Percentiles rank a stretch among this genome's conserved stretches.
phyloP scores from a whole-genome alignment of 2,329 filamentous ascomycete species.

The Fusarium devonianum region DNA sequence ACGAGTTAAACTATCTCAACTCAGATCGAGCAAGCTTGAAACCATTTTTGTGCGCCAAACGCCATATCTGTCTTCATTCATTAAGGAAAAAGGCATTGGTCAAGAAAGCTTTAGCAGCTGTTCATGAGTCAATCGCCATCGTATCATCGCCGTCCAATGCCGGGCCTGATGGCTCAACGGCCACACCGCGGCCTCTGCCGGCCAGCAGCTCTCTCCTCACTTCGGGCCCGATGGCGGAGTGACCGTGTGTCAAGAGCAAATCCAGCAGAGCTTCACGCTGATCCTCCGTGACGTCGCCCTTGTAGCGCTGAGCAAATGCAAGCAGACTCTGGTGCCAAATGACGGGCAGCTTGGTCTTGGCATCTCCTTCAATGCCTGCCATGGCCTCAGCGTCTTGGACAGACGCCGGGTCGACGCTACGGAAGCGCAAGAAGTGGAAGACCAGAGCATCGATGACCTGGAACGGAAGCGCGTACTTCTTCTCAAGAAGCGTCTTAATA shows the following conservation, averaged over 20 bases:
- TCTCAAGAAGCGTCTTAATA: constrained; percentile 90
- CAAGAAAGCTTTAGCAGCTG: constrained; percentile 6
- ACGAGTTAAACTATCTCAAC: constrained; percentile 36
- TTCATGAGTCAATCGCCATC: constrained; percentile 75
- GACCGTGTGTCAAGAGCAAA: constrained; percentile 82
- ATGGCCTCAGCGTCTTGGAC: constrained; percentile 62
- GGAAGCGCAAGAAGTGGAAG: constrained; percentile 94
- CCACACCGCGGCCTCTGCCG: constrained; percentile 82
- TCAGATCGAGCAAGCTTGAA: constrained; percentile 36
- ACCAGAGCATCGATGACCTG: constrained; percentile 94
- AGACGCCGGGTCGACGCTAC: constrained; percentile 69
- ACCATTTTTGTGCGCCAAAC: constrained; percentile 39
- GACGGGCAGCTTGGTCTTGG: constrained; percentile 76
- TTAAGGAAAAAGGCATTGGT: constrained; percentile 31
- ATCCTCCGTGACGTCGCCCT: constrained; percentile 95
- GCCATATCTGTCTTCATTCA: constrained; percentile 36
- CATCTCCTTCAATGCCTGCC: constrained; percentile 57
- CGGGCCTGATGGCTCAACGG: constrained; percentile 62
- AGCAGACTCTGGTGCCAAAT: constrained; percentile 96
- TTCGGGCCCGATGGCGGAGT: constrained; percentile 88
- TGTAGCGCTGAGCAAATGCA: constrained; percentile 91
- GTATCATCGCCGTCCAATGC: constrained; percentile 83
- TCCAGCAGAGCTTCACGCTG: constrained; percentile 91
- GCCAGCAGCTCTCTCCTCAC: constrained; percentile 87
- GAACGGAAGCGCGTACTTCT: constrained; percentile 95